Percentiles rank a stretch among this genome's conserved stretches.
Evolutionary conservation across 305 asterid species (phyloP).

Genomic region (Fraxinus velutina): DNA sequence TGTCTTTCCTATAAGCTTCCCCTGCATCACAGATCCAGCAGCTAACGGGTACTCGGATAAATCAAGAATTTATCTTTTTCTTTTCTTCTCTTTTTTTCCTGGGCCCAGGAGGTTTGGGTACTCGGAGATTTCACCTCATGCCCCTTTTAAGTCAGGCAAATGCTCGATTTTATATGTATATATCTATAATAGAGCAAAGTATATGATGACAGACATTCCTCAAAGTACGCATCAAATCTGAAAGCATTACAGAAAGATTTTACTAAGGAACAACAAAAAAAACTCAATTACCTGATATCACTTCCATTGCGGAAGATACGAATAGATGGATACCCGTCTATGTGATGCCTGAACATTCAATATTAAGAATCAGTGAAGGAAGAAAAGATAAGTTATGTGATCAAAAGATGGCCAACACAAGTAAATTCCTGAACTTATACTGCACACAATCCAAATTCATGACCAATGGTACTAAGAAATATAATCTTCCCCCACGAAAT

Average conservation of each 20-base stretch:
- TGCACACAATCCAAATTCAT: not conserved
- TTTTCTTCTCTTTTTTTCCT: not conserved
- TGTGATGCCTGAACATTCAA: constrained; percentile 73
- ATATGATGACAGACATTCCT: not conserved
- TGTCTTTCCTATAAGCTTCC: no score
- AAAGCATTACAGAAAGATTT: not conserved
- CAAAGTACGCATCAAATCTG: not conserved
- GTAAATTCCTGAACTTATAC: not conserved
- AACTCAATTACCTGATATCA: constrained; percentile 59
- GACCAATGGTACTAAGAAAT: not conserved
- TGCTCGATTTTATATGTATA: not conserved
- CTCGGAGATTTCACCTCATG: not conserved
- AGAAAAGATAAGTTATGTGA: not conserved
- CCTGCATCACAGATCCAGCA: not conserved
- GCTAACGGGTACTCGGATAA: not conserved
- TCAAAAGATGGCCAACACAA: not conserved
- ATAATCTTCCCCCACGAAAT: not conserved
- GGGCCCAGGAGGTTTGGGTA: not conserved
- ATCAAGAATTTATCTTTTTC: not conserved
- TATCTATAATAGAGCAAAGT: not conserved
- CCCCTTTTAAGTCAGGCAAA: not conserved
- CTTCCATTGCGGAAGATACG: constrained; percentile 92
- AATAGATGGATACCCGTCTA: constrained; percentile 91
- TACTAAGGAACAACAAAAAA: not conserved
- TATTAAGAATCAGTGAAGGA: constrained; percentile 24